A percentile compares a stretch with the other conserved stretches of the same genome.
These are phyloP conservation scores for Akebia trifoliata DNA, from an alignment of 164 flowering plant species.

Conservation along the genomic window DNA sequence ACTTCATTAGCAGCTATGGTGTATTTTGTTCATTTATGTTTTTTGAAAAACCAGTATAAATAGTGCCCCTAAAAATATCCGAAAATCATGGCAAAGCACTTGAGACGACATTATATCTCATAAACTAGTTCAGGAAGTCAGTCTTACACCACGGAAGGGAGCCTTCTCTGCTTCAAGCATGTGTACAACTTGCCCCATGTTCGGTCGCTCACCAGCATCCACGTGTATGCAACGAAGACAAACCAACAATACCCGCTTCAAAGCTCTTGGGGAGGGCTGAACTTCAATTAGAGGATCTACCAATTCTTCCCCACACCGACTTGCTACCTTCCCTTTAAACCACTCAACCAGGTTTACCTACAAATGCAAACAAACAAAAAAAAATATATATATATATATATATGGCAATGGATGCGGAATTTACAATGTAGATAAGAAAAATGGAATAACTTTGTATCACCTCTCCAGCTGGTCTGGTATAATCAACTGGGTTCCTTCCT, in stretches of 20 bases:
- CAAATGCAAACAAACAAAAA: background rate
- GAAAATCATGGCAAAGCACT: background rate
- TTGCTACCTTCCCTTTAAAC: constrained; percentile 76
- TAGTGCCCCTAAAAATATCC: background rate
- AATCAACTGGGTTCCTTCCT: constrained; percentile 81
- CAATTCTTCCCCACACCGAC: constrained; percentile 61
- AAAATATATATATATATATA: background rate
- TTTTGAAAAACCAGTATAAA: background rate
- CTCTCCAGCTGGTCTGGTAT: constrained; percentile 72
- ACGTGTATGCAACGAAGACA: constrained; percentile 76
- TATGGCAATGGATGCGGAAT: no score
- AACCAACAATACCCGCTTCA: constrained; percentile 62
- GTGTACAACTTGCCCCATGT: constrained; percentile 83
- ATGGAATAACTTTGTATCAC: constrained; percentile 28
- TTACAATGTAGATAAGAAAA: no score
- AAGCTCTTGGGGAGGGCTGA: constrained; percentile 60
- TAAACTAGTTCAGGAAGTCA: background rate
- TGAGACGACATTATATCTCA: background rate
- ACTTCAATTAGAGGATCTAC: constrained; percentile 56
- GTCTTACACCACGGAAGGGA: constrained; percentile 60
- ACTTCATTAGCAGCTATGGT: no score
- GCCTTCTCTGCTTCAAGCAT: constrained; percentile 91
- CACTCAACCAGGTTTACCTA: constrained; percentile 86
- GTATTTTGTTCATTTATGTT: no score
- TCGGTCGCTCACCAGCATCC: constrained; percentile 69